Base-by-base conservation (phyloP, 148 eudicot genomes). In the Rhododendron molle region DNA sequence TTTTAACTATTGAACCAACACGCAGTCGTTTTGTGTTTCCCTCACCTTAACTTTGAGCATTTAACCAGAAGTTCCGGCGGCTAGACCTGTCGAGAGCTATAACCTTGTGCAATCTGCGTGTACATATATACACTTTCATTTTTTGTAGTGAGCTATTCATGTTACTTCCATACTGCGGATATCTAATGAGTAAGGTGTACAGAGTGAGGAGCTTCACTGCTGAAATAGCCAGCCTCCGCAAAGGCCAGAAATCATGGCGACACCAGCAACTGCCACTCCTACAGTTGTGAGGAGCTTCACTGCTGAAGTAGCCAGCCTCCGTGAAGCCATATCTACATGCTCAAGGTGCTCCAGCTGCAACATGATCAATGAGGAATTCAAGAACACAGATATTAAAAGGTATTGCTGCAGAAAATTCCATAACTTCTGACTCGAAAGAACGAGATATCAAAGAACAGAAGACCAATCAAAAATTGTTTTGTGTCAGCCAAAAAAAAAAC, bases 181-280 rank as follows among this genome's bases (percentile, higher is more conserved):
- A 95, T 40, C 6, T 40, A 0, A 40, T 40, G 44, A 40, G 44
- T 40, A 6, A 40, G 44, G 44, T 5, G 44, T 40, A 40, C 44
- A 5, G 44, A 40, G 7, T 40, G 44, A 40, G 44, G 44, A 40
- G 44, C 44, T 40, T 40, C 1, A 0, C 44, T 6, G 44, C 44
- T 40, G 0, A 40, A 40, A 40, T 6, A 40, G 7, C 44, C 44
- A 40, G 7, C 44, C 44, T 6, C 0, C 44, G 44, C 44, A 0
- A 73, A 93, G 84, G 84, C 99, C 96, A 26, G 96, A 90, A 47
- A 96, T 78, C 32, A 96, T 92, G 73, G 98, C 97, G n/a, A 87
- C 93, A 81, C 98, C 99, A 16, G 93, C 93, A 89, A 89, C 96
- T 23, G 95, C 92, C 82, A 88, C 91, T 74, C 98, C 98, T 72